Conservation (phyloP, 2,329 filamentous ascomycete species). For the Chaetoscypha palmicola region DNA sequence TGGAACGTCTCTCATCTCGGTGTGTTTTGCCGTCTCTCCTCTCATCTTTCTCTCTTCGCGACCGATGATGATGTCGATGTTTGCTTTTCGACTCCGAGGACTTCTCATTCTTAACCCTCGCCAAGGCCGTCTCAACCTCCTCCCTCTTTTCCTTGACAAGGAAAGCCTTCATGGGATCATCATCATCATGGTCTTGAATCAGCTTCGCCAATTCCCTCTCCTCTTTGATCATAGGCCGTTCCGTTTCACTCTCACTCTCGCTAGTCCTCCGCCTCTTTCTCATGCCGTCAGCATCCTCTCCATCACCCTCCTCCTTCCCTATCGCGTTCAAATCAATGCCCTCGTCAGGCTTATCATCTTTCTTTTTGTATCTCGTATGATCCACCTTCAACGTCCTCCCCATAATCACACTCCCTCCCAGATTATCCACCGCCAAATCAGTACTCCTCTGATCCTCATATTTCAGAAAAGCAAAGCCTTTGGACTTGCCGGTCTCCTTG, state of each 20-base stretch:
- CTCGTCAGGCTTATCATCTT: conserved; percentile 67
- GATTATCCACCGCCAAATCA: conserved; percentile 91
- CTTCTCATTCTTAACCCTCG: conserved; percentile 37
- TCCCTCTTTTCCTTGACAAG: conserved; percentile 87
- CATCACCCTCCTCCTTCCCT: conserved; percentile 26
- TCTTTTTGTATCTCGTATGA: conserved; percentile 83
- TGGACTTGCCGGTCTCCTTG: conserved; percentile 92
- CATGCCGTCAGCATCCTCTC: conserved; percentile 38
- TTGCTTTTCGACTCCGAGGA: conserved; percentile 19
- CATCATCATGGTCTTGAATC: conserved; percentile 78
- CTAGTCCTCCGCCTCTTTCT: conserved; percentile 30
- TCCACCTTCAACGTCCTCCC: conserved; percentile 81
- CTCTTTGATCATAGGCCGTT: conserved; percentile 65
- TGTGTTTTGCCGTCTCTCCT: conserved; percentile 1
- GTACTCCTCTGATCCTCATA: conserved; percentile 97
- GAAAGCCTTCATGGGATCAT: conserved; percentile 95
- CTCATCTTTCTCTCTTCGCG: conserved; percentile 8
- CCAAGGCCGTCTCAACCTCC: conserved; percentile 67
- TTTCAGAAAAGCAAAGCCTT: conserved; percentile 92
- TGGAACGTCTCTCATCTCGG: conserved; percentile 9
- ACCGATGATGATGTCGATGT: conserved; percentile 23
- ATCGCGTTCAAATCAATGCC: conserved; percentile 44
- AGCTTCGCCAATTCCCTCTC: conserved; percentile 72
- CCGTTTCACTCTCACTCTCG: conserved; percentile 36
- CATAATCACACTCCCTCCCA: conserved; percentile 77